Conservation (phyloP, 2,329 filamentous ascomycete genomes). For the Dendrostoma leiphaemia region DNA sequence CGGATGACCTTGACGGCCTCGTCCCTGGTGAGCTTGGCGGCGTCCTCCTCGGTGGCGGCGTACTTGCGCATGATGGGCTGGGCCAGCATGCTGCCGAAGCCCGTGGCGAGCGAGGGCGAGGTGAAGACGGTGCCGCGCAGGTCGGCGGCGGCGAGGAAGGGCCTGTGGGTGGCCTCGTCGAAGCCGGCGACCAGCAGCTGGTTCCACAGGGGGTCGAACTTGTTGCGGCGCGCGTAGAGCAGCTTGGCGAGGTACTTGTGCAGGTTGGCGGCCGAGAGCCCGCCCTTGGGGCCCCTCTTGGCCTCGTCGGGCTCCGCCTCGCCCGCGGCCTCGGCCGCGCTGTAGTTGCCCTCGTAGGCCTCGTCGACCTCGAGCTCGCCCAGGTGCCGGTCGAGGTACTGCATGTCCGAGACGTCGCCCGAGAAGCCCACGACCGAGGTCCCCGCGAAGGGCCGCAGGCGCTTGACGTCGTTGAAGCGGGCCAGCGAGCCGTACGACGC, state of each 20-base stretch:
- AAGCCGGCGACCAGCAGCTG: conserved; percentile 87
- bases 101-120: conserved; percentile 84
- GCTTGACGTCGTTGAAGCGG: conserved; percentile 95
- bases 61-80: conserved; percentile 84
- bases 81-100: conserved; percentile 89
- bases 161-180: conserved; percentile 71
- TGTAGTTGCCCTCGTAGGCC: conserved; percentile 61
- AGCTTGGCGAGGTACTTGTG: conserved; percentile 97
- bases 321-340: conserved; percentile 31
- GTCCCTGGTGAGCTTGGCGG: conserved; percentile 70
- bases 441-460: conserved; percentile 83
- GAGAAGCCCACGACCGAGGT: conserved; percentile 88
- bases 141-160: conserved; percentile 90
- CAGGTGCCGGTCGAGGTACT: conserved; percentile 92
- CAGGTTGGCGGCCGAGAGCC: conserved; percentile 86
- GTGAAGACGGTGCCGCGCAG: conserved; percentile 90
- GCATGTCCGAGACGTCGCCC: conserved; percentile 98
- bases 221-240: conserved; percentile 89
- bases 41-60: conserved; percentile 80
- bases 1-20: conserved; percentile 77
- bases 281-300: conserved; percentile 62
- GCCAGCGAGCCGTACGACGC: conserved; percentile 97
- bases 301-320: conserved; percentile 32
- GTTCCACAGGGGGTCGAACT: conserved; percentile 98
- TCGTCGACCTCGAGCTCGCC: conserved; percentile 83